Conservation (phyloP, 2,329 filamentous ascomycete species). For the Aspergillus piperis region DNA sequence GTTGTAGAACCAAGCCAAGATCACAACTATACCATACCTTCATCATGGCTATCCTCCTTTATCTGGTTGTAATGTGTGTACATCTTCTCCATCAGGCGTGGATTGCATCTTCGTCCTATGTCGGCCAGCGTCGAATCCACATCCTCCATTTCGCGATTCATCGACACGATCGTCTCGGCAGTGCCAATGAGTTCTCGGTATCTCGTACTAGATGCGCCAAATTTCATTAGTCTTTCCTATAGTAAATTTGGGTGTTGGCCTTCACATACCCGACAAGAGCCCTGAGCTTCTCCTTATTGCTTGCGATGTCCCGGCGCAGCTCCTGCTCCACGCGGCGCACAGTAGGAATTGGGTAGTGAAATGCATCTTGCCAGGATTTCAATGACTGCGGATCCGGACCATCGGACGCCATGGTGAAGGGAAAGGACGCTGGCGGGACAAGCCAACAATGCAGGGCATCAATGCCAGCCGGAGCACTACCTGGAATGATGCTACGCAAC, state of each 20-base stretch:
- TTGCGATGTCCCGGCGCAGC: constrained; percentile 61
- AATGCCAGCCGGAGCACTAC: not conserved
- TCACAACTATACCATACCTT: constrained; percentile 28
- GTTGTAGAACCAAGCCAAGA: not conserved
- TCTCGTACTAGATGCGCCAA: constrained; percentile 51
- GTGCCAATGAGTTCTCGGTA: constrained; percentile 91
- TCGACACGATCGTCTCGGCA: constrained; percentile 88
- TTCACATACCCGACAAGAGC: constrained; percentile 62
- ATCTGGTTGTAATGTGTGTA: constrained; percentile 58
- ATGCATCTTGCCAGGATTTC: constrained; percentile 67
- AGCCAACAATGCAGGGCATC: constrained; percentile 9
- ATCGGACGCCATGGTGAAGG: constrained; percentile 53
- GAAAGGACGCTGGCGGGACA: constrained; percentile 13
- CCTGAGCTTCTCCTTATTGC: constrained; percentile 66
- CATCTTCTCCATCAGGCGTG: constrained; percentile 68
- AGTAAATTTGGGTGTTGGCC: not conserved
- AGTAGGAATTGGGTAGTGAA: constrained; percentile 64
- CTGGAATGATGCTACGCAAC: constrained; percentile 8
- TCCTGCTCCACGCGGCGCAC: constrained; percentile 66
- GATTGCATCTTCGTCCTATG: constrained; percentile 77
- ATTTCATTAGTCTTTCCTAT: constrained; percentile 11
- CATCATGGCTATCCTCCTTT: constrained; percentile 36
- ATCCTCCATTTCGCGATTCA: constrained; percentile 75
- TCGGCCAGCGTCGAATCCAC: constrained; percentile 71
- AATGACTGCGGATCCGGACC: constrained; percentile 59